These are phyloP conservation scores for Hypoxylon lienhwacheense DNA, from an alignment of 495 filamentous ascomycete genomes.

Conservation along the genomic window DNA sequence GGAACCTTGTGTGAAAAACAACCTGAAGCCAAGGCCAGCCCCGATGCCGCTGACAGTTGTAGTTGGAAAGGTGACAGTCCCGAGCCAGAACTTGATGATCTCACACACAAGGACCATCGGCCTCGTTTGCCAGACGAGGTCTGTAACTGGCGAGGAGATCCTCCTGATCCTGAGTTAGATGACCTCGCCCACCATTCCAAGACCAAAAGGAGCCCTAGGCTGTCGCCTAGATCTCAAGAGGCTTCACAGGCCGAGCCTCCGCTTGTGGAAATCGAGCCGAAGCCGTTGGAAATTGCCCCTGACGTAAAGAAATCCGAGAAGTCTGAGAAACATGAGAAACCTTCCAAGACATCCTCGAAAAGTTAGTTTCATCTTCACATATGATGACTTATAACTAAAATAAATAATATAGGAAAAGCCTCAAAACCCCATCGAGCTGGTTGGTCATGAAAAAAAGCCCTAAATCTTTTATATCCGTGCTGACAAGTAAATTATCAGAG, in stretches of 20 bases:
- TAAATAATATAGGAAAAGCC: background rate
- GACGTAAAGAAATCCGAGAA: too few species aligned
- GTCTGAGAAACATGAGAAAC: background rate
- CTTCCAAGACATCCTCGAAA: background rate
- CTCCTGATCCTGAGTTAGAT: slow-evolving; percentile 35
- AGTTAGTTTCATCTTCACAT: slow-evolving; percentile 7
- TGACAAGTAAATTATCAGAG: slow-evolving; percentile 11
- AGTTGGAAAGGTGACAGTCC: slow-evolving; percentile 27
- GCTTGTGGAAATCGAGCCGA: slow-evolving; percentile 1
- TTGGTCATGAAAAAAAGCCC: too few species aligned
- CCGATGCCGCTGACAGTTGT: slow-evolving; percentile 19
- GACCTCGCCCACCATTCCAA: slow-evolving; percentile 23
- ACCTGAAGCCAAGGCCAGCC: slow-evolving; percentile 13
- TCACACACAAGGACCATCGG: slow-evolving; percentile 7
- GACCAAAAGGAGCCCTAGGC: background rate
- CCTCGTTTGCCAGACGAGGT: slow-evolving; percentile 4
- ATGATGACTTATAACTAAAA: background rate
- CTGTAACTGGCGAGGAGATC: slow-evolving; percentile 33
- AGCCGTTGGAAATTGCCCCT: background rate
- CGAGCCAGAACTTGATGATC: slow-evolving; percentile 18
- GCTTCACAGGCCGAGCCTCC: slow-evolving; percentile 1
- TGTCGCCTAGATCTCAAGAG: slow-evolving; percentile 16
- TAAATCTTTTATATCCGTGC: too few species aligned
- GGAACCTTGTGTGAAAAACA: slow-evolving; percentile 24
- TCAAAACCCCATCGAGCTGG: background rate